Evolutionary conservation across 768 basidiomycete species (phyloP), one percentile per base, ranked within the genome.

Genomic region (Pholiota molesta): DNA sequence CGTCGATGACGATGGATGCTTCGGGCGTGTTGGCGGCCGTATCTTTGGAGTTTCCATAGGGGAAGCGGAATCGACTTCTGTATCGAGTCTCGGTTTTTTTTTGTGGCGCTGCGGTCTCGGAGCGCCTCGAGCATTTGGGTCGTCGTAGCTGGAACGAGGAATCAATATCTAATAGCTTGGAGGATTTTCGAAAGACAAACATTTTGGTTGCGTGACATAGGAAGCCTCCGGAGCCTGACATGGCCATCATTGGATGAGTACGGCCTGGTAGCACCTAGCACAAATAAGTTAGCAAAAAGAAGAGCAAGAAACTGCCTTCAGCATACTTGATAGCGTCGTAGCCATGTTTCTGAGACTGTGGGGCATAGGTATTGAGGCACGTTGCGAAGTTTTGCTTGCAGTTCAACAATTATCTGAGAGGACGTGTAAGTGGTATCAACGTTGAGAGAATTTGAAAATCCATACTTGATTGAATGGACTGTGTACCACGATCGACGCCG

Each of bases 191-290:
- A 16, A 42, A 16, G 14, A 62, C 77, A 47, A 79, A 95, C 91
- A 98, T 86, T 84, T 93, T 94, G n/a, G 87, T 89, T 17, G 88
- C 84, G 70, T 92, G 88, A 31, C 98, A 81, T 47, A 99, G 75
- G 75, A 87, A 97, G 0, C 97, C 97, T 14, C 95, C 96, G 1
- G 90, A 88, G 11, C 93, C 94, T 21, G 92, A 90, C 61, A 88
- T 92, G 59, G 82, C 89, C 97, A 99, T 99, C 65, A 85, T 87
- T 3, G 97, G 97, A 77, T 99, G 97, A 42, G 94, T 97, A 37
- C 97, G 84, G 23, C 97, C 97, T 23, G 97, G 97, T n/a, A 99
- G 81, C 16, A 95, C 89, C 78, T 85, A 26, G 17, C 3, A 29
- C 35, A 51, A 42, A 52, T 51, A n/a, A 62, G 42, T 39, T 28